phyloP scores from a whole-genome alignment of 495 filamentous ascomycete genomes.

The Penicillium samsonianum region DNA sequence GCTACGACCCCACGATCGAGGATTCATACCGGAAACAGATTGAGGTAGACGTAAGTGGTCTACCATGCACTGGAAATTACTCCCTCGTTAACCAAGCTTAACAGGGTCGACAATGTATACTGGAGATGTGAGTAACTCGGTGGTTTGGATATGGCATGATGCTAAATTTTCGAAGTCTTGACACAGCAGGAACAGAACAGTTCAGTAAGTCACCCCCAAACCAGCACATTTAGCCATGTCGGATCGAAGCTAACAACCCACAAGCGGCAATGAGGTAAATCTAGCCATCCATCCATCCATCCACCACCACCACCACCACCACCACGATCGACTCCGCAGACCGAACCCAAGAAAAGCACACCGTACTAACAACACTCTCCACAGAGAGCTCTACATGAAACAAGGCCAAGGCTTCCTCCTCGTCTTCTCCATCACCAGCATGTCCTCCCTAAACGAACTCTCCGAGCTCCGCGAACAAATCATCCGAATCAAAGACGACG shows the following conservation, averaged over 20 bases:
- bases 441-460: constrained; percentile 82
- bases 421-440: constrained; percentile 94
- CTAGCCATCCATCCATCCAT: constrained; percentile 2
- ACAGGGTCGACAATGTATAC: constrained; percentile 90
- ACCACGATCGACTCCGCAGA: constrained; percentile 2
- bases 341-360: constrained; percentile 11
- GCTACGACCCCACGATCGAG: constrained; percentile 98
- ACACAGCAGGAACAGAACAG: constrained; percentile 97
- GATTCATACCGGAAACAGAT: constrained; percentile 96
- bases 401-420: constrained; percentile 94
- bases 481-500: constrained; percentile 94
- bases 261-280: constrained; percentile 71
- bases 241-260: constrained; percentile 32
- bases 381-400: constrained; percentile 94
- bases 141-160: constrained; percentile 6
- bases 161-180: constrained; percentile 60
- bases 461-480: constrained; percentile 91
- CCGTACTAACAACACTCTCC: constrained; percentile 24
- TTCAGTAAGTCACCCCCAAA: constrained; percentile 69
- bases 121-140: constrained; percentile 78
- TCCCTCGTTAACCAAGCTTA: constrained; percentile 26
- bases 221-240: constrained; percentile 20
- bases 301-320: too few relatives aligned
- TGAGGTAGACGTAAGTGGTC: constrained; percentile 79
- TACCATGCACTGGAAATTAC: constrained; percentile 18